Evolutionary conservation across 371 early-diverging fungal species (phyloP), one percentile per base, ranked within the genome.

Genomic region (Mucor lusitanicus): DNA sequence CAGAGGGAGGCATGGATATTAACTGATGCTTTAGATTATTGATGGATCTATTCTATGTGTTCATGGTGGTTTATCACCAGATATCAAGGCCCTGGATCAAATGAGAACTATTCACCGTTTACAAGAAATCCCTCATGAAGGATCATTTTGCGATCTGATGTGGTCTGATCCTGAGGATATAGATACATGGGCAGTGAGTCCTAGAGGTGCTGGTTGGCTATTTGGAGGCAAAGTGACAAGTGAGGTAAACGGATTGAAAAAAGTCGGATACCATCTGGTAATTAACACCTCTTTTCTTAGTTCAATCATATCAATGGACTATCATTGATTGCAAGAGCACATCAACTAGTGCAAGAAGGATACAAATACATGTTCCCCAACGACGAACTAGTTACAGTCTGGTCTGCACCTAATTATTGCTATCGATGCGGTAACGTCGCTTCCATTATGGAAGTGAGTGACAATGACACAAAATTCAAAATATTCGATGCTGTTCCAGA

Each of bases 401-500:
- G 99, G 96, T 96, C 96, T 37, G 99, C 99, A 27, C 99, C 99
- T 32, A 99, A 97, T 83, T 99, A 99, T 82, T 99, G 99, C 82
- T 99, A 99, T 76, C 91, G 99, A 55, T 99, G 99, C 72, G 99
- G 99, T 59, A 99, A 99, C 76, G 95, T 99, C 9, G 99, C 99
- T 9, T 91, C 96, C 30, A 95, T 99, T 61, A 91, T 99, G 94
- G 87, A 93, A 71, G 90, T 99, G 55, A 89, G 91, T 64, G 96
- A 97, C 71, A 85, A 83, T 25, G 84, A 91, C 27, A 86, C 88
- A 55, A 91, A 89, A 72, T 97, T 97, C 80, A 94, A 94, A 80
- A 96, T 97, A 63, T 99, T 97, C 79, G 83, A 88, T 71, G 99
- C 98, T 17, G 97, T 97, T 23, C 96, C 97, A 57, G 96, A 97